Evolutionary conservation across 495 filamentous ascomycete species (phyloP).

Genomic region (Cercophora samala): DNA sequence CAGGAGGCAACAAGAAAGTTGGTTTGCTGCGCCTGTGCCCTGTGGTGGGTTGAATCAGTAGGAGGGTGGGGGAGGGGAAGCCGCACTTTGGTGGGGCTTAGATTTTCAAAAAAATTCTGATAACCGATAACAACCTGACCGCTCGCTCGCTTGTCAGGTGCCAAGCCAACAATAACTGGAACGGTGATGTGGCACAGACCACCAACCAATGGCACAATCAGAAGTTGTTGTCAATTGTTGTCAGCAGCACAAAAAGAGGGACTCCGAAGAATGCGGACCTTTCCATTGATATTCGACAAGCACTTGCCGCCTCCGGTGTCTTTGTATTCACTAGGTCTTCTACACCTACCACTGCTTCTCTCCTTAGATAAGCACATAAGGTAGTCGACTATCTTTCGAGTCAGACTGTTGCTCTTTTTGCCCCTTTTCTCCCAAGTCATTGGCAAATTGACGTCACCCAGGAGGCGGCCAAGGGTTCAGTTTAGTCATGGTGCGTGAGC

Average conservation of each 20-base stretch:
- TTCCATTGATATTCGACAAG: neutral
- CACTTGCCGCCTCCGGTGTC: neutral
- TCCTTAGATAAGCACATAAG: neutral
- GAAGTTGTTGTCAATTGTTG: neutral
- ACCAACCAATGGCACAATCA: neutral
- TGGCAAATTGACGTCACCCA: neutral
- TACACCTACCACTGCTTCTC: neutral
- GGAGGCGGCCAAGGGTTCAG: neutral
- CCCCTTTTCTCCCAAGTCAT: neutral
- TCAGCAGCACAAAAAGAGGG: neutral
- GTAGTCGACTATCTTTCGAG: neutral
- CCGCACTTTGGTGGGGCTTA: slow-evolving; percentile 33
- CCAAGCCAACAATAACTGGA: slow-evolving; percentile 30
- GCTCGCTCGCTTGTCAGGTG: slow-evolving; percentile 27
- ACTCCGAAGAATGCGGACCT: no score
- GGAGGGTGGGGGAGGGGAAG: slow-evolving; percentile 33
- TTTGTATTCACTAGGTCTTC: neutral
- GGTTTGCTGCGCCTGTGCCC: slow-evolving; percentile 24
- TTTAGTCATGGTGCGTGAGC: neutral
- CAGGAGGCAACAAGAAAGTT: slow-evolving; percentile 17
- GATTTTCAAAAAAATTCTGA: slow-evolving; percentile 36
- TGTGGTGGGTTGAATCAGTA: slow-evolving; percentile 27
- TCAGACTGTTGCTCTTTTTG: neutral
- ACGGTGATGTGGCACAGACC: neutral
- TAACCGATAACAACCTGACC: slow-evolving; percentile 35